Evolutionary conservation across 495 filamentous ascomycete genomes (phyloP).

Genomic region (Penicillium riverlandense): DNA sequence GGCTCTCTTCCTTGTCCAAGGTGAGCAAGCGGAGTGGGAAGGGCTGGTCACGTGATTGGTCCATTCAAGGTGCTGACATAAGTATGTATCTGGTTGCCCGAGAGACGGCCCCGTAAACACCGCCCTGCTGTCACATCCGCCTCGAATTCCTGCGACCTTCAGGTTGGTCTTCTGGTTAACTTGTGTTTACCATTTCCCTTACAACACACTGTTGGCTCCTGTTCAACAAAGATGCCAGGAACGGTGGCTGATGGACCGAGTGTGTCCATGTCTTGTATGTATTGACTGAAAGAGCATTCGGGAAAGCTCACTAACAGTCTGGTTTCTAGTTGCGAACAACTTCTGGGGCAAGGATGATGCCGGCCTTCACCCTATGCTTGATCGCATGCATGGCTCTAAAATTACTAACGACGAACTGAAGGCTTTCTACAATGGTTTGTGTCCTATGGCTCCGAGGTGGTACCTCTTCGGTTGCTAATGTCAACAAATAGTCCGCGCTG

Average conservation of each 20-base stretch:
- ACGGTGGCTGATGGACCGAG: slow-evolving; percentile 55
- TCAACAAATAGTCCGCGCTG: slow-evolving; percentile 59
- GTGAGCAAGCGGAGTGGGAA: no score
- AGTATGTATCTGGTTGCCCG: no score
- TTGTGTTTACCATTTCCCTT: no score
- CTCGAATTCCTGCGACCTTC: no score
- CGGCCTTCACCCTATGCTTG: slow-evolving; percentile 83
- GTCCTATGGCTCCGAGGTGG: background rate
- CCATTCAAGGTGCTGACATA: no score
- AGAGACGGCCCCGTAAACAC: no score
- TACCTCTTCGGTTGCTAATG: background rate
- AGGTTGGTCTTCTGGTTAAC: no score
- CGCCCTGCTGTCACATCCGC: no score
- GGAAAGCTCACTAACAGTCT: slow-evolving; percentile 5
- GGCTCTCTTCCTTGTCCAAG: no score
- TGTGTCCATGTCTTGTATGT: slow-evolving; percentile 57
- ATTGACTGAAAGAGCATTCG: background rate
- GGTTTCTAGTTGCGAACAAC: slow-evolving; percentile 80
- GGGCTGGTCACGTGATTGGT: no score
- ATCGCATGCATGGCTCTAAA: slow-evolving; percentile 95
- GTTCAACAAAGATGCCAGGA: slow-evolving; percentile 51
- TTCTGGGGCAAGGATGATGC: slow-evolving; percentile 99
- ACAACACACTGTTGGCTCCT: no score
- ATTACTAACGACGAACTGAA: slow-evolving; percentile 91
- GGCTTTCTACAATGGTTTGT: slow-evolving; percentile 75